phyloP scores from a whole-genome alignment of 768 basidiomycete species.

The Tulasnella sp. region DNA sequence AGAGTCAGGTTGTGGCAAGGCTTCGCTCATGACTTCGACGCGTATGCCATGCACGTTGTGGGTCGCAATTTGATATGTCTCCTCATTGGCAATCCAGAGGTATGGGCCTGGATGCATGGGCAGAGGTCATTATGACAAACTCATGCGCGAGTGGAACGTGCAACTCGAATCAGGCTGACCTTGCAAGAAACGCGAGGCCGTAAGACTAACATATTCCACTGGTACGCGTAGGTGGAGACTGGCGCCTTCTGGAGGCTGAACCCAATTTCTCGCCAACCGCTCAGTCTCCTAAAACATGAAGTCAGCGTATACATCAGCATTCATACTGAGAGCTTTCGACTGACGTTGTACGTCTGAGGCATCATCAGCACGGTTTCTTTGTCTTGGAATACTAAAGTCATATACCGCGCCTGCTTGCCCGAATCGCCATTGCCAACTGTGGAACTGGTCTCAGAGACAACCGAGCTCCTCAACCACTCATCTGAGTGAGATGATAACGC shows the following conservation, averaged over 20 bases:
- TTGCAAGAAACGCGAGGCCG: conserved; percentile 34
- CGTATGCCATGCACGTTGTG: conserved; percentile 71
- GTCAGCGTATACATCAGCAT: neutral
- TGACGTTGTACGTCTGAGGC: conserved; percentile 52
- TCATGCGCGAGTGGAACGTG: neutral
- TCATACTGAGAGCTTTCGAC: neutral
- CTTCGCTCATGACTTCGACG: conserved; percentile 78
- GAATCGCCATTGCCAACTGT: neutral
- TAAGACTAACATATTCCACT: conserved; percentile 76
- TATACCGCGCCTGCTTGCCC: conserved; percentile 46
- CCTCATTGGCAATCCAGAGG: conserved; percentile 54
- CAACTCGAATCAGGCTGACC: conserved; percentile 7
- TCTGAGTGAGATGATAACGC: neutral
- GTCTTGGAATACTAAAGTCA: conserved; percentile 72
- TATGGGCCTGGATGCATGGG: conserved; percentile 42
- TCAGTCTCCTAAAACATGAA: conserved; percentile 54
- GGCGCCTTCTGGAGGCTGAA: conserved; percentile 72
- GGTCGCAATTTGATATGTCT: conserved; percentile 81
- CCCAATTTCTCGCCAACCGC: conserved; percentile 70
- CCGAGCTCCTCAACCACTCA: neutral
- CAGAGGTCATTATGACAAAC: neutral
- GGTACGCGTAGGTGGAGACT: conserved; percentile 67
- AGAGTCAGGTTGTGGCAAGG: conserved; percentile 73
- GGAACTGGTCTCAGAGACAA: neutral
- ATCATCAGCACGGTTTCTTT: conserved; percentile 82